phyloP scores from a whole-genome alignment of 2,329 filamentous ascomycete species.

The Colletotrichum endophyticum region DNA sequence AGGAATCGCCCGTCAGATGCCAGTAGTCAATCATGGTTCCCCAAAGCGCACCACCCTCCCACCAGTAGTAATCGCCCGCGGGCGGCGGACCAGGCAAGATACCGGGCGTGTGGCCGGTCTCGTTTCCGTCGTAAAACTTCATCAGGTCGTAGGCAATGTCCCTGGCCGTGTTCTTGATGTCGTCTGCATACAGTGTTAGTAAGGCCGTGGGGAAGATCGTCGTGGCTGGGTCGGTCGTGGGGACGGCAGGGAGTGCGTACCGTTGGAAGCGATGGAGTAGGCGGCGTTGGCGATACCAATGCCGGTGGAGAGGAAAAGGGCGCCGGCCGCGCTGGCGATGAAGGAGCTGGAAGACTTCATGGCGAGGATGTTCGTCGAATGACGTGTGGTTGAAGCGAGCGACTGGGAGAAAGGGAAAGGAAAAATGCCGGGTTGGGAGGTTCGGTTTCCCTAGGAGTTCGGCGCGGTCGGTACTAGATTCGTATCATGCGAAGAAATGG shows the following conservation, averaged over 20 bases:
- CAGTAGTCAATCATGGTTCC: constrained; percentile 74
- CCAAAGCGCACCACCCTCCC: constrained; percentile 74
- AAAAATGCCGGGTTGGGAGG: background rate
- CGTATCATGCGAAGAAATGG: constrained; percentile 3
- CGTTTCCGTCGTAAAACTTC: constrained; percentile 55
- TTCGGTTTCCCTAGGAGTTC: background rate
- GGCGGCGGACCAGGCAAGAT: constrained; percentile 62
- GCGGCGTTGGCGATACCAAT: constrained; percentile 1
- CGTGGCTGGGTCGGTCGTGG: background rate
- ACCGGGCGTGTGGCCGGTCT: constrained; percentile 57
- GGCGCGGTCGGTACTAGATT: background rate
- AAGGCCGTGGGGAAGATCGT: background rate
- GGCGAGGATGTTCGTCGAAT: background rate
- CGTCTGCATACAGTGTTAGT: constrained; percentile 36
- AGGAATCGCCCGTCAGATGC: constrained; percentile 68
- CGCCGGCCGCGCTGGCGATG: constrained; percentile 1
- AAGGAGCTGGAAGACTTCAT: constrained; percentile 3
- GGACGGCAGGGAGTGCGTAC: background rate
- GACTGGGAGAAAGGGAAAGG: background rate
- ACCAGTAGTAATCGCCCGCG: constrained; percentile 70
- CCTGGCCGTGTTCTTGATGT: constrained; percentile 48
- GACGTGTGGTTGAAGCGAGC: constrained; percentile 8
- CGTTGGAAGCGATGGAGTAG: constrained; percentile 11
- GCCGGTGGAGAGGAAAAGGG: background rate
- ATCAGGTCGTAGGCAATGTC: constrained; percentile 57